Base-by-base conservation (phyloP, 2,329 filamentous ascomycete species). In the Microcyclosporella mali region DNA sequence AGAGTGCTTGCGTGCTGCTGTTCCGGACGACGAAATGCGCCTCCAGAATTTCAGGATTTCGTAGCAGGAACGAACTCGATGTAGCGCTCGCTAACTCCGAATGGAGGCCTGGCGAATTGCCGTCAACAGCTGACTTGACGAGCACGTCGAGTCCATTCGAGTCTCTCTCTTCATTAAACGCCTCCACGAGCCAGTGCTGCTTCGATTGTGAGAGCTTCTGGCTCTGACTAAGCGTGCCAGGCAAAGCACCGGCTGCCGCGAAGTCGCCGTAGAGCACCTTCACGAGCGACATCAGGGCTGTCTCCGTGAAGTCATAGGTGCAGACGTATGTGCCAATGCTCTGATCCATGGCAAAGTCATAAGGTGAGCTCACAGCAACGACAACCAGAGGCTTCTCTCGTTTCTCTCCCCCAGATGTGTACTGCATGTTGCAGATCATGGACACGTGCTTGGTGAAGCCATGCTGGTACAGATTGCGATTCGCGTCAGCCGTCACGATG, bases 371-470 rank as follows among this genome's bases (percentile, higher is more conserved):
- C 53, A 94, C 89, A 1, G 90, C 85, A 6, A 95, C 84, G 3
- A 95, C 90, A 17, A 95, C 82, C 29, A 95, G 69, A 1, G 89
- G 86, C 66, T 94, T 95, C 63, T 92, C 75, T 8, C 71, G 67
- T 44, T 68, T 86, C 59, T 88, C 85, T 2, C 85, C 85, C 11
- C 77, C 78, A 6, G 82, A 80, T 6, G 81, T 79, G 49, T 70
- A 73, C 44, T 88, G 75, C 78, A 88, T 84, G 16, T 85, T 87
- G 66, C 89, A 95, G 67, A 95, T 90, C 84, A 94, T 92, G 10
- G 89, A 84, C 7, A 95, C 86, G 53, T 97, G 90, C 62, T 95
- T 97, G 2, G 90, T 90, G 61, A 97, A 97, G 0, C 88, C 88
- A 38, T 88, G 81, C 63, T 97, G 90, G 60, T 95, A 97, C 11